Base-by-base conservation (phyloP, 2,329 filamentous ascomycete species). In the Rhynchosporium graminicola region DNA sequence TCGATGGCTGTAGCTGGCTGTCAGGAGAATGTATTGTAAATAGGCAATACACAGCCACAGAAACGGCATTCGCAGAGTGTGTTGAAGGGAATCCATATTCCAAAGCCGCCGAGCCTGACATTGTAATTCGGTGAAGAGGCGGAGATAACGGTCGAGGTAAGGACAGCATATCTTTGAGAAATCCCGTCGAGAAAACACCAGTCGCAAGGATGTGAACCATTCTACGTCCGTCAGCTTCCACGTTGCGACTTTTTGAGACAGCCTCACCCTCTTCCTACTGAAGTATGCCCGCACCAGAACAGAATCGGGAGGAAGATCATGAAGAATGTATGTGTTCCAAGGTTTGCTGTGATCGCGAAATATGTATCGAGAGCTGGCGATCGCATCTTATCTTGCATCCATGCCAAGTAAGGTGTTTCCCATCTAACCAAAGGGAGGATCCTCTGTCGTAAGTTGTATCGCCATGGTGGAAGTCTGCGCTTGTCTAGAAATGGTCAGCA, bases 21-120 rank as follows among this genome's bases (percentile, higher is more conserved):
- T 86, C 83, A 0, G 86, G 82, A 31, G 83, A 83, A 66, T 83
- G 84, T 20, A 98, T 79, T 52, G 87, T 80, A 60, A 93, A 82
- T 7, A 98, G 79, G 36, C 84, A 87, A 75, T 97, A 97, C 4
- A 96, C 83, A 42, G 92, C 91, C 15, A 98, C 94, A 0, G 94
- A 97, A 6, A 98, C 90, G 2, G 95, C 95, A 75, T 99, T 99
- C 55, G 95, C 95, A 13, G 93, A 97, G 75, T 99, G 95, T 0
- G 95, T 98, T 8, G 93, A 97, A 0, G 95, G 95, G 70, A 98
- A 98, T 26, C 95, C 95, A 74, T 99, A 99, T 74, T 99, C 95
- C 60, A 99, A 83, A 9, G 94, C 92, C 3, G 91, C 93, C 4
- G 92, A 97, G 3, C 93, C 93, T 57, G 94, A 98, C 93, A 97